These are phyloP conservation scores for Backusella mclennaniae DNA, from an alignment of 192 early-diverging fungal genomes.

Conservation along the genomic window DNA sequence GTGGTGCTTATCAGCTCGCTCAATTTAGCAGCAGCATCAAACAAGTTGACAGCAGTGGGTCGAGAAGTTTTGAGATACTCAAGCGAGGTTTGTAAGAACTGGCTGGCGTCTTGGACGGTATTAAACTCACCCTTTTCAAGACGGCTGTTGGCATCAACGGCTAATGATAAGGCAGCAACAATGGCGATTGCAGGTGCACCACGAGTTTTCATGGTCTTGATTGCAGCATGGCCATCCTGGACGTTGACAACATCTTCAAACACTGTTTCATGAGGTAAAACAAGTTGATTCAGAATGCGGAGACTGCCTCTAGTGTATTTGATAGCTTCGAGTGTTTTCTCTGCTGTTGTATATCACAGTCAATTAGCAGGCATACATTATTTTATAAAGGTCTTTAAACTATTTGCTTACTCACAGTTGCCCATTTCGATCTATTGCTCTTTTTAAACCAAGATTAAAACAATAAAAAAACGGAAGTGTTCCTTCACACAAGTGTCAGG, in stretches of 20 bases:
- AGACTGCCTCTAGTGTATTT: slow-evolving; percentile 55
- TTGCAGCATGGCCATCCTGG: slow-evolving; percentile 79
- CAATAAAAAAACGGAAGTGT: background rate
- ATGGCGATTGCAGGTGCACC: slow-evolving; percentile 98
- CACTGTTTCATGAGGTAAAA: slow-evolving; percentile 80
- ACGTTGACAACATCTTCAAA: slow-evolving; percentile 67
- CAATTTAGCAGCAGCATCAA: slow-evolving; percentile 75
- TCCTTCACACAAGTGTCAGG: too few relatives aligned
- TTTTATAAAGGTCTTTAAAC: too few relatives aligned
- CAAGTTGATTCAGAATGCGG: slow-evolving; percentile 87
- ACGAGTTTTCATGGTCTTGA: slow-evolving; percentile 90
- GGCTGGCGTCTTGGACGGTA: slow-evolving; percentile 39
- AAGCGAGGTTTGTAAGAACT: slow-evolving; percentile 58
- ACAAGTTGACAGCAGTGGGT: slow-evolving; percentile 96
- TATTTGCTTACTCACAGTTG: background rate
- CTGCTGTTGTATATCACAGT: background rate
- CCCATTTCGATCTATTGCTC: background rate
- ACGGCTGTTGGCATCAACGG: slow-evolving; percentile 64
- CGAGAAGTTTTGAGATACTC: slow-evolving; percentile 86
- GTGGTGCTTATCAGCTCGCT: slow-evolving; percentile 34
- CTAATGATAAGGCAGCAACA: slow-evolving; percentile 88
- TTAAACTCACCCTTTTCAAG: slow-evolving; percentile 22
- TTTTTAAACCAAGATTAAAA: background rate
- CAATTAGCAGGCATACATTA: too few relatives aligned
- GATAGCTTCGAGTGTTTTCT: slow-evolving; percentile 51